Conservation (phyloP, 2,329 filamentous ascomycete species). For the Geosmithia flava region DNA sequence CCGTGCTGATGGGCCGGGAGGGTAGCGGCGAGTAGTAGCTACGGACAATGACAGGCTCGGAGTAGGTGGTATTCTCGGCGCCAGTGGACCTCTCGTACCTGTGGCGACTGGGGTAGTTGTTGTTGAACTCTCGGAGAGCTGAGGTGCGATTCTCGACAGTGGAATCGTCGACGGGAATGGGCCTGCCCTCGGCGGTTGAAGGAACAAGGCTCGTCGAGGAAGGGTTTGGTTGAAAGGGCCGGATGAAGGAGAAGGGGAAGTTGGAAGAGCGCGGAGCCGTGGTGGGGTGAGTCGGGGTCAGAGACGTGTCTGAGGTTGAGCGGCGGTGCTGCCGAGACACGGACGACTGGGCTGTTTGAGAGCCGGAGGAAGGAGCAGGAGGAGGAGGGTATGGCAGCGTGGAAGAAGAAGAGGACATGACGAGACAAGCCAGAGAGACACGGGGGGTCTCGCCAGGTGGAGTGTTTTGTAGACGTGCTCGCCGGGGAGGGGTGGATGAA, state of each 20-base stretch:
- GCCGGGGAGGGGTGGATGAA: not conserved
- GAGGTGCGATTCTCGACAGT: constrained; percentile 45
- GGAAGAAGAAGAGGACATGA: not conserved
- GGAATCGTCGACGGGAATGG: constrained; percentile 43
- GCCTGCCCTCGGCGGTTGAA: constrained; percentile 41
- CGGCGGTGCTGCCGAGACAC: constrained; percentile 7
- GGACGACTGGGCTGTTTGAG: not conserved
- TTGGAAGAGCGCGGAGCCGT: constrained; percentile 19
- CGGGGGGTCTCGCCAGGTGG: not conserved
- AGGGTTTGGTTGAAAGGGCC: constrained; percentile 32
- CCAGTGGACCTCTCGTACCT: constrained; percentile 44
- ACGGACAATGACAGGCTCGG: constrained; percentile 52
- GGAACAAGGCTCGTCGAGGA: constrained; percentile 40
- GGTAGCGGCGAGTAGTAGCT: constrained; percentile 42
- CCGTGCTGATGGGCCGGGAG: constrained; percentile 16
- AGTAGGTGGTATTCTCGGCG: constrained; percentile 45
- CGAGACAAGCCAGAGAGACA: not conserved
- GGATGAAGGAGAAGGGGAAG: constrained; percentile 34
- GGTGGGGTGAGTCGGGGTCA: constrained; percentile 7
- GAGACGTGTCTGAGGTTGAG: constrained; percentile 9
- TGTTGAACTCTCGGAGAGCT: constrained; percentile 47
- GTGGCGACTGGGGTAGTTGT: constrained; percentile 42
- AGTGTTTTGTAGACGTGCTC: not conserved
- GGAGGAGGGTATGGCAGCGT: not conserved
- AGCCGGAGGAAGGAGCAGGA: not conserved